Evolutionary conservation across 768 basidiomycete genomes (phyloP), one percentile per base, ranked within the genome.

Genomic region (Termitomyces sp.): DNA sequence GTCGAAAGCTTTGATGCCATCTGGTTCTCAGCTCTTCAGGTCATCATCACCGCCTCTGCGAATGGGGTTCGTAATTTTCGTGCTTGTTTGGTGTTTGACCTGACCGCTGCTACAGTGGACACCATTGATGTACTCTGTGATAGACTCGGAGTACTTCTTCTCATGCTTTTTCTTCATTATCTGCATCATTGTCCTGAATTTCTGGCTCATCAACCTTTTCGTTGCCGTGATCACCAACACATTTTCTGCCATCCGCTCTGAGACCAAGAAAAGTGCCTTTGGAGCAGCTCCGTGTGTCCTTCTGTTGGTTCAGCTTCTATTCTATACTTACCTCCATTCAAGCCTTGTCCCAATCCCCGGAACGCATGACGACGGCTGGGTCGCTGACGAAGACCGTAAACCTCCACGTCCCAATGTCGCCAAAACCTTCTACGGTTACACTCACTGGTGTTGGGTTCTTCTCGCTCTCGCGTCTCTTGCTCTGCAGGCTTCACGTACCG

Each of bases 191-290:
- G 81, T 97, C 24, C 79, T 98, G 64, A 96, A 98, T 70, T 92
- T 97, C 69, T 93, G 92, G 92, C 78, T 96, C 57, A 87, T 95
- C 77, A 94, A 94, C 68, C 72, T 97, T 45, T 90, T 95, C 68
- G 92, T 97, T 56, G 94, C 95, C 18, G 94, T 97, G n/a, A 95
- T 96, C 61, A 92, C 93, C 29, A 90, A 93, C 66, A 91, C 92
- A 0, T 98, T 98, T 69, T 84, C 85, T 18, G 90, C 89, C 16
- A 97, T 97, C 59, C 78, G 92, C 36, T 80, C 84, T 4, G 87
- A 92, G 65, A 97, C 95, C 3, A 83, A 86, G 69, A 89, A 88
- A 68, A 94, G 91, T 69, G 96, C 95, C 0, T 98, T 98, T 69
- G 94, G 93, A 36, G 92, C 92, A 31, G 85, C 81, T 4, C 77